A percentile compares a stretch with the other conserved stretches of the same genome.
Conservation (phyloP, 2,329 filamentous ascomycete genomes). For the Ceratocystis alfenasii region DNA sequence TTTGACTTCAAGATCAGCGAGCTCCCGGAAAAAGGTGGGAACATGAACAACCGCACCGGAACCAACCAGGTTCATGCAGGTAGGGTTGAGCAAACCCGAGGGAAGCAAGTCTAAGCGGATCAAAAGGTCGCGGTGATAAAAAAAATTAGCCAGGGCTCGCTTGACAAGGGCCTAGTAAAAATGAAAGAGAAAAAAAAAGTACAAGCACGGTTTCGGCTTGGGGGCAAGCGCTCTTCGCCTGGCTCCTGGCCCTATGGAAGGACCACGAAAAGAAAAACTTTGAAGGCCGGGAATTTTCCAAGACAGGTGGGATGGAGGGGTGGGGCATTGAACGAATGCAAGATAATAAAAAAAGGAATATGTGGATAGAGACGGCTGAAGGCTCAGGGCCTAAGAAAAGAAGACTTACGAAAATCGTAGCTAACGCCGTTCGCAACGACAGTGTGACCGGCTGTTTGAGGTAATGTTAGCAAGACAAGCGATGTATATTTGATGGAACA, state of each 20-base stretch:
- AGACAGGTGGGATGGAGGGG: neutral
- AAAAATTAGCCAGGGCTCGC: neutral
- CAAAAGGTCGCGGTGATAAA: neutral
- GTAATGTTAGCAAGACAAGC: conserved; percentile 21
- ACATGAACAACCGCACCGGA: conserved; percentile 57
- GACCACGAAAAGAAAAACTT: neutral
- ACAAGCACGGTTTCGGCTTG: neutral
- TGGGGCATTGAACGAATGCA: neutral
- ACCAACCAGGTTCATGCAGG: conserved; percentile 61
- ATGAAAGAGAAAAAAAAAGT: neutral
- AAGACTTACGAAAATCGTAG: conserved; percentile 23
- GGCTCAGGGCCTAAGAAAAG: conserved; percentile 47
- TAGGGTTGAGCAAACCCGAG: conserved; percentile 61
- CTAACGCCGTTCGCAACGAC: conserved; percentile 23
- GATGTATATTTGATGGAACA: neutral
- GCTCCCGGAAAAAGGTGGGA: conserved; percentile 28
- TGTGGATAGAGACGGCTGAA: neutral
- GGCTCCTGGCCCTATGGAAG: no score
- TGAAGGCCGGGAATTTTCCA: neutral
- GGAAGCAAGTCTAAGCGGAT: conserved; percentile 17
- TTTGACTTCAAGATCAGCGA: conserved; percentile 33
- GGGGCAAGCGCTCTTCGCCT: no score
- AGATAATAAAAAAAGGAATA: neutral
- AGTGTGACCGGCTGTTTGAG: conserved; percentile 20
- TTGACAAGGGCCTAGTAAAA: neutral